Evolutionary conservation across 1,139 yeast genomes (phyloP).

Genomic region (Arxiozyma telluris): DNA sequence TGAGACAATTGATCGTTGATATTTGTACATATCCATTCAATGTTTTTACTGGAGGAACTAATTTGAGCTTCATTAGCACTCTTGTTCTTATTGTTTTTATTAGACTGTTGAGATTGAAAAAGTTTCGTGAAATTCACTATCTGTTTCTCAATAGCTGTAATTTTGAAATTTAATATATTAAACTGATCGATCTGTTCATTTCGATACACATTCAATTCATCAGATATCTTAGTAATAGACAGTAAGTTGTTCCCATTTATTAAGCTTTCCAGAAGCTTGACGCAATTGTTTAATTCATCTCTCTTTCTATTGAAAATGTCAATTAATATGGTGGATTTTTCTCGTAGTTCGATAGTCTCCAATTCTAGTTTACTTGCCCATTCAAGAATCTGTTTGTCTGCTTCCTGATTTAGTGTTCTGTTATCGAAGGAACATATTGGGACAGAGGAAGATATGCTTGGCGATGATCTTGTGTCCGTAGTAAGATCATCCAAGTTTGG

Average conservation of each 20-base stretch:
- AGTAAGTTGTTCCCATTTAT: not conserved
- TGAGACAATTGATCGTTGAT: not conserved
- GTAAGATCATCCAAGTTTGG: slow-evolving; percentile 1
- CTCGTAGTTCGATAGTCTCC: slow-evolving; percentile 36
- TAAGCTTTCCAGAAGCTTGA: not conserved
- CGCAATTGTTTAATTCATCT: slow-evolving; percentile 2
- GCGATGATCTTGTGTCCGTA: slow-evolving; percentile 6
- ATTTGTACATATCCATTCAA: not conserved
- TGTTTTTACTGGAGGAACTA: not conserved
- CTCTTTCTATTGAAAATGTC: slow-evolving; percentile 5
- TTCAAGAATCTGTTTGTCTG: slow-evolving; percentile 32
- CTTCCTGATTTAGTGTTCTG: slow-evolving; percentile 13
- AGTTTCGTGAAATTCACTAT: not conserved
- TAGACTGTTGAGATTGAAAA: not conserved
- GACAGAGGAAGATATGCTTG: not conserved
- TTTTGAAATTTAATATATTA: no score
- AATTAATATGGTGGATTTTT: slow-evolving; percentile 28
- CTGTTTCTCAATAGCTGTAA: not conserved
- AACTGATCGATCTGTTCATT: not conserved
- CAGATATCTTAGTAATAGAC: not conserved
- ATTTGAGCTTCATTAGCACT: not conserved
- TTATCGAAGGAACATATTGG: slow-evolving; percentile 2
- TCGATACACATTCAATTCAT: not conserved
- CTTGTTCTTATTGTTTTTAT: not conserved
- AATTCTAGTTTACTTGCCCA: slow-evolving; percentile 42